Conservation (phyloP, 31 red algal species). For the Pterothamnion heteromorphum region DNA sequence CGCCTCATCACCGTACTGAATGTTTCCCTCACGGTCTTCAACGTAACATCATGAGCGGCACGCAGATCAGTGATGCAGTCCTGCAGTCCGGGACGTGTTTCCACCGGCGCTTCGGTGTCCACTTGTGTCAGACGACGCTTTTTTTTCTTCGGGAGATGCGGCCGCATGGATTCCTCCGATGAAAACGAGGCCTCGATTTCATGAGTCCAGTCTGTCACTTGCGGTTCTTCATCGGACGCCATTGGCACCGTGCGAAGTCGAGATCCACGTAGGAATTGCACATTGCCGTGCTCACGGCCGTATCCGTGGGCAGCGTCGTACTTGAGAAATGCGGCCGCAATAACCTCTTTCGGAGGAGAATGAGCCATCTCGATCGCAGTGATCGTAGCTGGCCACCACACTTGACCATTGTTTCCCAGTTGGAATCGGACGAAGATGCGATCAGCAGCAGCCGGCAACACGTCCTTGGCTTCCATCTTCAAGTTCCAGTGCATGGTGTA, state of each 20-base stretch:
- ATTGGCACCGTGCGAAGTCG: not conserved
- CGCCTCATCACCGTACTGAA: conserved; percentile 9
- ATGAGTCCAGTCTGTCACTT: conserved; percentile 12
- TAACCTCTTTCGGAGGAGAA: not conserved
- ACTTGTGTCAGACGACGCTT: conserved; percentile 2
- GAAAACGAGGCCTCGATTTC: not conserved
- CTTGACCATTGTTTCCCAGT: conserved; percentile 13
- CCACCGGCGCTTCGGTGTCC: not conserved
- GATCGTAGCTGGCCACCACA: not conserved
- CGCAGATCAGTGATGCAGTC: not conserved
- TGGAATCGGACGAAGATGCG: conserved; percentile 25
- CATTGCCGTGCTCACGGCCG: not conserved
- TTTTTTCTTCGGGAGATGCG: conserved; percentile 18
- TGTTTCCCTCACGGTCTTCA: conserved; percentile 15
- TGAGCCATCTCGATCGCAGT: not conserved
- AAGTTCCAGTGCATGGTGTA: not conserved
- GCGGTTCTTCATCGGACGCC: conserved; percentile 23
- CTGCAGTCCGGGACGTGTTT: not conserved
- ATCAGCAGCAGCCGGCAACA: no score
- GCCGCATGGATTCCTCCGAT: conserved; percentile 1
- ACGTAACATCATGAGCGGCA: conserved; percentile 2
- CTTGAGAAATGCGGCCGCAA: no score
- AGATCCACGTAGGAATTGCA: not conserved
- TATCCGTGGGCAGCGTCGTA: conserved; percentile 2
- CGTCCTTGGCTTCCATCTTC: not conserved